Evolutionary conservation across 2,329 filamentous ascomycete genomes (phyloP).

Genomic region (Rutstroemia sp.): DNA sequence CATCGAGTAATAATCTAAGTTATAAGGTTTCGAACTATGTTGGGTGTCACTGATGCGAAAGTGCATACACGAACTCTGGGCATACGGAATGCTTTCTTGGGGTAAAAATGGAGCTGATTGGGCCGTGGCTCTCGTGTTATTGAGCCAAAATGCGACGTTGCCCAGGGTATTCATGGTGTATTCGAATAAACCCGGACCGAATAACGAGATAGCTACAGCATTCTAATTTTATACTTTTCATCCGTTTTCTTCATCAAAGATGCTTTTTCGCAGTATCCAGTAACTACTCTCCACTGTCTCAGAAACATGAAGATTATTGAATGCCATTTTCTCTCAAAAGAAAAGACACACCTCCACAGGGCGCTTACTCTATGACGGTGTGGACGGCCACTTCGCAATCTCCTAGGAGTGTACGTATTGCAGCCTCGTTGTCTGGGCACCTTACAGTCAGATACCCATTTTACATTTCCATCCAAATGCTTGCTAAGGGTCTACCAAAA

Average conservation of each 20-base stretch:
- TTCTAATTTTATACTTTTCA: background rate
- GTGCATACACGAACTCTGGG: conserved; percentile 5
- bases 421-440: too few species aligned
- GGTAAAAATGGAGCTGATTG: background rate
- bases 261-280: too few species aligned
- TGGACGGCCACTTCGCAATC: too few species aligned
- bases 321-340: background rate
- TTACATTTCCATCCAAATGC: background rate
- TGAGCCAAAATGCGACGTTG: background rate
- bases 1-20: background rate
- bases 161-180: background rate
- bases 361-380: too few species aligned
- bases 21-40: background rate
- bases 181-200: background rate
- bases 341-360: too few species aligned
- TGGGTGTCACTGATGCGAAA: background rate
- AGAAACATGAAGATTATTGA: too few species aligned
- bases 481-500: background rate
- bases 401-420: too few species aligned
- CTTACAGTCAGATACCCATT: background rate
- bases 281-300: too few species aligned
- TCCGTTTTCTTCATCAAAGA: background rate
- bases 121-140: background rate
- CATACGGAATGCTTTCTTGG: background rate
- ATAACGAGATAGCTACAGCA: background rate